Evolutionary conservation across 108 stramenopile species (phyloP), one percentile per base, ranked within the genome.

Genomic region (Stephanodiscus triporus): DNA sequence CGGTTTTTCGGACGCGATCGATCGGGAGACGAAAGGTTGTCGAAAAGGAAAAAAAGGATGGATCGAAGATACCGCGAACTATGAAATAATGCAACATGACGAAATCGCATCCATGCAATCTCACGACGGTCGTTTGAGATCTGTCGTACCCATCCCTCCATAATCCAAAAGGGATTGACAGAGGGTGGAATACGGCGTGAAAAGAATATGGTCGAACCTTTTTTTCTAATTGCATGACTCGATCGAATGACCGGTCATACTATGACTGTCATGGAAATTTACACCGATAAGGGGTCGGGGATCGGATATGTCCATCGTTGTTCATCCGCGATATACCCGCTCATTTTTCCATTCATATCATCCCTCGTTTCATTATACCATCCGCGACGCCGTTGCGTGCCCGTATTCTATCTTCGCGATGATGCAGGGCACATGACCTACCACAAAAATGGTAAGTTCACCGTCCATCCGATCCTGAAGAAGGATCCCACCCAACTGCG

Each of bases 401-500:
- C 30, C 20, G 6, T 43, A 30, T 59, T 58, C 26, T 14, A 34
- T 19, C 51, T 0, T 66, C 6, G 20, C 57, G 3, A 37, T 22
- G 37, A 55, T 38, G 10, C 16, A 80, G 78, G 95, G 54, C 89
- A 92, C 85, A 72, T 94, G 82, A 83, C 87, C 53, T 97, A 92
- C 66, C 73, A 82, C 38, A 70, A 54, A 30, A 83, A 79, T 59
- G 95, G 92, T 50, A 86, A 72, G 7, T 92, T 93, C 68, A 81
- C 75, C 14, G 83, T 92, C 68, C 78, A 80, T 57, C 78, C 78
- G 22, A 84, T 92, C 49, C 86, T 86, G 17, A 82, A 89, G 63
- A 86, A 85, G 34, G 89, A 89, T 76, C 86, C 88, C 26, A 59
- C 83, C 17, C 77, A 91, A 70, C 42, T 63, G 26, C 84, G 92